These are phyloP conservation scores for Chaetomiaceae sp. DNA, from an alignment of 2,329 filamentous ascomycete genomes.

Conservation along the genomic window DNA sequence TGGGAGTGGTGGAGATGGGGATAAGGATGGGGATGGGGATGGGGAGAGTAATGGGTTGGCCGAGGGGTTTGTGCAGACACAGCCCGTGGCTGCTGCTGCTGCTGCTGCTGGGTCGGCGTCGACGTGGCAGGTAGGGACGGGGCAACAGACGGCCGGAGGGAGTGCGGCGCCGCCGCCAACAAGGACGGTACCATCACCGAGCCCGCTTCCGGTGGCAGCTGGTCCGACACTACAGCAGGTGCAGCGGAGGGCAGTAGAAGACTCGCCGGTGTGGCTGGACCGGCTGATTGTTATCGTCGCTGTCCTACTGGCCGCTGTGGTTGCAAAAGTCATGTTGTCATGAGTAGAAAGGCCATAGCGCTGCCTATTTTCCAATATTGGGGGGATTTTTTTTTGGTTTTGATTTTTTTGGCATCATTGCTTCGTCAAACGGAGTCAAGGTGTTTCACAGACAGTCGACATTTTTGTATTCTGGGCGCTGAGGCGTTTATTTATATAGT, in stretches of 20 bases:
- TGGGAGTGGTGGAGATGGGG: conserved; percentile 9
- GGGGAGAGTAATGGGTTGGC: conserved; percentile 47
- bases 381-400: no score
- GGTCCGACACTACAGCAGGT: conserved; percentile 21
- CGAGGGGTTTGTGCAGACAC: conserved; percentile 57
- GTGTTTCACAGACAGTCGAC: no score
- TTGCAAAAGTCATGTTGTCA: conserved; percentile 51
- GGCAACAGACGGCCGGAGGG: background rate
- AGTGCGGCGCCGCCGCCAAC: conserved; percentile 20
- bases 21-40: conserved; percentile 31
- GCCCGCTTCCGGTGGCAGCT: conserved; percentile 16
- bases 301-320: conserved; percentile 64
- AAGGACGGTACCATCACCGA: conserved; percentile 14
- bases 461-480: no score
- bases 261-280: conserved; percentile 72
- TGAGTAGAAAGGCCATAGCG: no score
- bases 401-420: no score
- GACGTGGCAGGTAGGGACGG: conserved; percentile 1
- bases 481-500: no score
- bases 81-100: no score
- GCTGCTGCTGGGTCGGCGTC: conserved; percentile 27
- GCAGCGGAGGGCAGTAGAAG: conserved; percentile 36
- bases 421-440: no score
- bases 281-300: conserved; percentile 71
- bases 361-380: no score